Evolutionary conservation across 2,329 filamentous ascomycete genomes (phyloP).

Genomic region (Sporothrix brasiliensis): DNA sequence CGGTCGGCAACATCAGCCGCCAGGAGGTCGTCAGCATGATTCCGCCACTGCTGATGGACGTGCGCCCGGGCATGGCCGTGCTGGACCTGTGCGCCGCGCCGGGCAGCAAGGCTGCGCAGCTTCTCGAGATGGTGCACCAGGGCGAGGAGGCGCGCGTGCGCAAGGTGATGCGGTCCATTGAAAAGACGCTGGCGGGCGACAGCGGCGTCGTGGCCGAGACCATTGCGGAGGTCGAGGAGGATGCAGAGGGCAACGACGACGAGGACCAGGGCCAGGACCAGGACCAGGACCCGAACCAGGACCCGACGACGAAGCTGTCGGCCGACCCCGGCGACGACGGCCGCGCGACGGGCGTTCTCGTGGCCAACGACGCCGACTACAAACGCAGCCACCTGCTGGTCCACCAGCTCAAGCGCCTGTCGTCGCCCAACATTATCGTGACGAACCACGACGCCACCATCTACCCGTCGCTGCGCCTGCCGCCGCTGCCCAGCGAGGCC

Average conservation of each 20-base stretch:
- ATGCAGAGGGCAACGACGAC: slow-evolving; percentile 45
- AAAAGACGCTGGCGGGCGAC: slow-evolving; percentile 55
- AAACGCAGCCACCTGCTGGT: slow-evolving; percentile 96
- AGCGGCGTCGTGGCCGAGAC: slow-evolving; percentile 11
- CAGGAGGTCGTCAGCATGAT: slow-evolving; percentile 99
- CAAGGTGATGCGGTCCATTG: slow-evolving; percentile 64
- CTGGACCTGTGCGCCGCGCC: slow-evolving; percentile 96
- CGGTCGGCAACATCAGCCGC: slow-evolving; percentile 93
- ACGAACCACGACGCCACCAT: slow-evolving; percentile 97
- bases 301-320: slow-evolving; percentile 53
- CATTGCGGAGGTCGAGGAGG: slow-evolving; percentile 46
- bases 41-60: slow-evolving; percentile 87
- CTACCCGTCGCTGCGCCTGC: slow-evolving; percentile 90
- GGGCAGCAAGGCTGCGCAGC: slow-evolving; percentile 93
- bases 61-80: slow-evolving; percentile 88
- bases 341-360: slow-evolving; percentile 83
- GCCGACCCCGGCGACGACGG: slow-evolving; percentile 73
- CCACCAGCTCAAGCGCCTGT: slow-evolving; percentile 95
- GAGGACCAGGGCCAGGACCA: slow-evolving; percentile 39
- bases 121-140: slow-evolving; percentile 89
- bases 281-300: slow-evolving; percentile 38
- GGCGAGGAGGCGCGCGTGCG: slow-evolving; percentile 87
- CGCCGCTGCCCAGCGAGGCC: slow-evolving; percentile 49
- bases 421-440: slow-evolving; percentile 93
- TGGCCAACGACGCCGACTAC: slow-evolving; percentile 96